phyloP scores from a whole-genome alignment of 1,284 basidiomycete species.

The Lignosus rhinocerotis region DNA sequence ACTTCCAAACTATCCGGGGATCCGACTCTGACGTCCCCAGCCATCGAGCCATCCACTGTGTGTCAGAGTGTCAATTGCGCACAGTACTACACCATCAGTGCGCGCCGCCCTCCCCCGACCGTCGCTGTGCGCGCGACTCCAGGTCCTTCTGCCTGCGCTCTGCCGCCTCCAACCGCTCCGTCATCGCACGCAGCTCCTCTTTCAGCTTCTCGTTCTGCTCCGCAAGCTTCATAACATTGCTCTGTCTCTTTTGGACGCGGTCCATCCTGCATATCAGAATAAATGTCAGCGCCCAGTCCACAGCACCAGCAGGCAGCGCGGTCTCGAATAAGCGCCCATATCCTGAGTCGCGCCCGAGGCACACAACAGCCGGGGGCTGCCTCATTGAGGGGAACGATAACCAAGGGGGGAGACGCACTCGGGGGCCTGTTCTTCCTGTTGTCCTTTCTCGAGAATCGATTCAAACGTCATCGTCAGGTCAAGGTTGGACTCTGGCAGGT shows the following conservation, averaged over 20 bases:
- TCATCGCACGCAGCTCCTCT: slow-evolving; percentile 72
- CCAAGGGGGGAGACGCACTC: slow-evolving; percentile 19
- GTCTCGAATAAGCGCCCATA: slow-evolving; percentile 6
- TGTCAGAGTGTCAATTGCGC: neutral
- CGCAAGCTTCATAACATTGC: slow-evolving; percentile 71
- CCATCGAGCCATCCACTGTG: neutral
- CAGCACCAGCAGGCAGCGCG: too few relatives aligned
- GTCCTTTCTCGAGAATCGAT: slow-evolving; percentile 38
- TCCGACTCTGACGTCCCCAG: neutral
- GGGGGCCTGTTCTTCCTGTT: slow-evolving; percentile 28
- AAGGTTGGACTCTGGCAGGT: slow-evolving; percentile 51
- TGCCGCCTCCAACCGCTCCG: slow-evolving; percentile 69
- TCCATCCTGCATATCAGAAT: slow-evolving; percentile 42
- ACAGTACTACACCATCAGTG: slow-evolving; percentile 1
- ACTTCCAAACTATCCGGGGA: neutral
- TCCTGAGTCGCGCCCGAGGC: neutral
- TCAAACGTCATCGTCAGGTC: slow-evolving; percentile 55
- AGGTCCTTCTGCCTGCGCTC: slow-evolving; percentile 65
- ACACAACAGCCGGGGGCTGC: neutral
- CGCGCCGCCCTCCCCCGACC: slow-evolving; percentile 12
- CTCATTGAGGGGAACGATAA: neutral
- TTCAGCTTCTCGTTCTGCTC: slow-evolving; percentile 78
- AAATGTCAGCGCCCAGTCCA: neutral
- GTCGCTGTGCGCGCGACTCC: slow-evolving; percentile 25
- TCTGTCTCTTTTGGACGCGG: slow-evolving; percentile 72